phyloP scores from a whole-genome alignment of 2,329 filamentous ascomycete genomes.

The Macrophomina pseudophaseolina region DNA sequence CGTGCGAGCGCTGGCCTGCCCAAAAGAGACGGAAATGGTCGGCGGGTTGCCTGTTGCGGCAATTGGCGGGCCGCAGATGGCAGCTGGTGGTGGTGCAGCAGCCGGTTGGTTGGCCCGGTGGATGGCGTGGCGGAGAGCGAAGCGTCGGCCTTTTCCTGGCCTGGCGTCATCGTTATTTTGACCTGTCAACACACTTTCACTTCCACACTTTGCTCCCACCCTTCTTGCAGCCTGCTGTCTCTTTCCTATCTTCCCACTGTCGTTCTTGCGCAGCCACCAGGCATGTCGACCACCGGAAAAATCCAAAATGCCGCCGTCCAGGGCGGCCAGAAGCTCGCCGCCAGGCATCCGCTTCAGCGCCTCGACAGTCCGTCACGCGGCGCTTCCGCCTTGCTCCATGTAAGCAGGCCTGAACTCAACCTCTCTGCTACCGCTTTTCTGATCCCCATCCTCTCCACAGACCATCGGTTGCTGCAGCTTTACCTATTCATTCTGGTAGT shows the following conservation, averaged over 20 bases:
- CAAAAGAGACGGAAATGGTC: neutral
- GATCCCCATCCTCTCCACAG: constrained; percentile 30
- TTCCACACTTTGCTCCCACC: neutral
- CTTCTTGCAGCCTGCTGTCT: neutral
- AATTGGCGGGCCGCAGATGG: constrained; percentile 18
- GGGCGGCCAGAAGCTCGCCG: constrained; percentile 33
- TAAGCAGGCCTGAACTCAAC: constrained; percentile 31
- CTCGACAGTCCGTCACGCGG: constrained; percentile 68
- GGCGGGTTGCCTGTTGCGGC: neutral
- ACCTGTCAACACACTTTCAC: too few species aligned
- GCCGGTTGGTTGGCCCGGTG: neutral
- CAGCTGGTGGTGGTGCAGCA: constrained; percentile 4
- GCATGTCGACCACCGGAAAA: neutral
- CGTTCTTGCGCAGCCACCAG: neutral
- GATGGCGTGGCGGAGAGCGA: neutral
- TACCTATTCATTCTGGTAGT: constrained; percentile 51
- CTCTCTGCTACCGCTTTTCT: neutral
- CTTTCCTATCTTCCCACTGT: neutral
- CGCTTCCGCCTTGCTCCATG: constrained; percentile 67
- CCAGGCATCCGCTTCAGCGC: constrained; percentile 67
- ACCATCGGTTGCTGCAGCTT: constrained; percentile 51
- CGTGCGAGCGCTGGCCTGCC: constrained; percentile 6
- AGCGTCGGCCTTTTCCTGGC: neutral
- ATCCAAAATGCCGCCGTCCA: neutral
- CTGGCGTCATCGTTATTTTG: neutral